These are phyloP conservation scores for Apophysomyces trapeziformis DNA, from an alignment of 371 early-diverging fungal genomes.

Conservation along the genomic window DNA sequence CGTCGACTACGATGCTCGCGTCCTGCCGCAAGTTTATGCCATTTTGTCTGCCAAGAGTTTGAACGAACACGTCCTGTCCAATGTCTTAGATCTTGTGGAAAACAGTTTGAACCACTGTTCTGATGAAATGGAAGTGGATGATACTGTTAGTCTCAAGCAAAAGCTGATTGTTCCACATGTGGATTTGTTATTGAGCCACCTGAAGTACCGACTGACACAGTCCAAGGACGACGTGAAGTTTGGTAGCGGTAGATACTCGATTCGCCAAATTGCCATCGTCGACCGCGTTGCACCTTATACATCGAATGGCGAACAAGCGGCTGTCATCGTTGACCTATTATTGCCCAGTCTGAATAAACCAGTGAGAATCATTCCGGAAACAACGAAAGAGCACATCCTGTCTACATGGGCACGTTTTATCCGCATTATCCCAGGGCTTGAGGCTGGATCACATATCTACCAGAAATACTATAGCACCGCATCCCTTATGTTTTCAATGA, in stretches of 20 bases:
- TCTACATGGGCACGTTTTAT: conserved; percentile 76
- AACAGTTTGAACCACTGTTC: conserved; percentile 64
- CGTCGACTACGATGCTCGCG: conserved; percentile 58
- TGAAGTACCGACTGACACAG: conserved; percentile 63
- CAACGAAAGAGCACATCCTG: conserved; percentile 84
- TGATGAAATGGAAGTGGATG: conserved; percentile 49
- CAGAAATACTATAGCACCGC: conserved; percentile 61
- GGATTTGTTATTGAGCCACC: conserved; percentile 61
- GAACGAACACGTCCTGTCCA: conserved; percentile 65
- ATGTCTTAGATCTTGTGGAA: conserved; percentile 80
- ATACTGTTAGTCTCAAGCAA: conserved; percentile 41
- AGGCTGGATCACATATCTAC: conserved; percentile 45
- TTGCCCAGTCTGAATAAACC: conserved; percentile 82
- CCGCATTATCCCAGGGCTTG: conserved; percentile 57
- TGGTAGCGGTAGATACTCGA: conserved; percentile 61
- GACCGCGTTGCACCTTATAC: conserved; percentile 80
- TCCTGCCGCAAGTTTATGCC: conserved; percentile 72
- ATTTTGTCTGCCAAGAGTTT: conserved; percentile 81
- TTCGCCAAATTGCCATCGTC: conserved; percentile 80
- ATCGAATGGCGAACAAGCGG: conserved; percentile 67
- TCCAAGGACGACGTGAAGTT: conserved; percentile 55
- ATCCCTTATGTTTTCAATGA: conserved; percentile 62
- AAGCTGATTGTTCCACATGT: conserved; percentile 68
- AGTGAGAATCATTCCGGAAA: conserved; percentile 72
- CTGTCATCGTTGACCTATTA: conserved; percentile 76